These are phyloP conservation scores for Cladobotryum mycophilum DNA, from an alignment of 2,329 filamentous ascomycete species.

Conservation along the genomic window DNA sequence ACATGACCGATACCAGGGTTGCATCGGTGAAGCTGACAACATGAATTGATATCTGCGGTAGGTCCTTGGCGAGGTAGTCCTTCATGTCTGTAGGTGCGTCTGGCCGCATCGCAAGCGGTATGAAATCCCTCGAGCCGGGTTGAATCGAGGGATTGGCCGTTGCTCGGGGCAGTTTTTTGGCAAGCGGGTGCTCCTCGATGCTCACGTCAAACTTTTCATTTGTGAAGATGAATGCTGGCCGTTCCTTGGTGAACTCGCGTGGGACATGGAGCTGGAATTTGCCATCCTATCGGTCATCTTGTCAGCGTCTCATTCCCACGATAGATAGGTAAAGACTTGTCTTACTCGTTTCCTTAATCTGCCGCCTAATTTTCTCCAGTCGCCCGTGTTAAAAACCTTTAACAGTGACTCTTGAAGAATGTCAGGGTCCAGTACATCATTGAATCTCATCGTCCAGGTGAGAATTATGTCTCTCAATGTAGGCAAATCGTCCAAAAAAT, in stretches of 20 bases:
- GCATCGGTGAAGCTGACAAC: slow-evolving; percentile 42
- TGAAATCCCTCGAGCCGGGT: neutral
- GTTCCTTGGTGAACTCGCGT: slow-evolving; percentile 19
- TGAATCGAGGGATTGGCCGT: slow-evolving; percentile 18
- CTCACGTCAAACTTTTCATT: slow-evolving; percentile 27
- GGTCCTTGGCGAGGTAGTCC: slow-evolving; percentile 35
- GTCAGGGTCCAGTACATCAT: slow-evolving; percentile 20
- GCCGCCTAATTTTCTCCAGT: slow-evolving; percentile 21
- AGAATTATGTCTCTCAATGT: slow-evolving; percentile 7
- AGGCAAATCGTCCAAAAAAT: slow-evolving; percentile 17
- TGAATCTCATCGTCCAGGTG: slow-evolving; percentile 17
- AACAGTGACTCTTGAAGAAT: slow-evolving; percentile 16
- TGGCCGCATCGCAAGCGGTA: neutral
- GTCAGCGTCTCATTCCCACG: no score
- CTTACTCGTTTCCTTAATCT: slow-evolving; percentile 17
- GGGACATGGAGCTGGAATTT: slow-evolving; percentile 23
- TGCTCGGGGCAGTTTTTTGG: neutral
- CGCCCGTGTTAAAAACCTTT: slow-evolving; percentile 13
- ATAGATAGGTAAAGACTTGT: neutral
- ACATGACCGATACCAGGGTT: slow-evolving; percentile 40
- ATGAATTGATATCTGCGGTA: slow-evolving; percentile 41
- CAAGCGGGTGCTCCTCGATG: slow-evolving; percentile 32
- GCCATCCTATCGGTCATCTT: no score
- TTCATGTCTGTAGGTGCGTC: slow-evolving; percentile 20
- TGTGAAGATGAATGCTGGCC: slow-evolving; percentile 34